These are phyloP conservation scores for Saccharomyces hybrid DNA, from an alignment of 1,139 yeast species.

Conservation along the genomic window DNA sequence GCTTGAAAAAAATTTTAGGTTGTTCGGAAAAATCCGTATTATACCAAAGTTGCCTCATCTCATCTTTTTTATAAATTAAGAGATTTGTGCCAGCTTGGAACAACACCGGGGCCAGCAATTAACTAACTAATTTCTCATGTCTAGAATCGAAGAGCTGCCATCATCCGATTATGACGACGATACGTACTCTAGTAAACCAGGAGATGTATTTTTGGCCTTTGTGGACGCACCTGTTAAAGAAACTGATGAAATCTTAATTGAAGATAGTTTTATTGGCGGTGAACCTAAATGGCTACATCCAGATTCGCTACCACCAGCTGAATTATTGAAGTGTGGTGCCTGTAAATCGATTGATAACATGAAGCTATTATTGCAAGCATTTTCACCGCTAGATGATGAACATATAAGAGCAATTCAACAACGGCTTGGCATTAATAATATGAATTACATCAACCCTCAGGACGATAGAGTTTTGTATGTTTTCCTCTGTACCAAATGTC, in stretches of 20 bases:
- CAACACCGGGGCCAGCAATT: neutral
- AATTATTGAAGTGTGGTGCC: constrained; percentile 50
- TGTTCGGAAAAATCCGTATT: neutral
- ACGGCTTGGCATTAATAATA: constrained; percentile 9
- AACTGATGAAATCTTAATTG: constrained; percentile 47
- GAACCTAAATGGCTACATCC: constrained; percentile 55
- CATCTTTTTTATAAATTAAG: neutral
- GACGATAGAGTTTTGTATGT: constrained; percentile 80
- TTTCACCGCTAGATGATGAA: constrained; percentile 56
- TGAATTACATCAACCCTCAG: constrained; percentile 36
- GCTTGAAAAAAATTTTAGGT: neutral
- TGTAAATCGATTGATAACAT: constrained; percentile 47
- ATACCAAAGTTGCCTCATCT: neutral
- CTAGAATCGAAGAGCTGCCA: constrained; percentile 12
- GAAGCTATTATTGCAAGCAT: constrained; percentile 71
- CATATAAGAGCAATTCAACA: constrained; percentile 21
- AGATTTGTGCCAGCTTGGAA: neutral
- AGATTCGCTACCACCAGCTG: constrained; percentile 47
- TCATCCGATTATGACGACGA: constrained; percentile 27
- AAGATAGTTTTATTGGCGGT: constrained; percentile 79
- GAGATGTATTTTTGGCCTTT: constrained; percentile 48
- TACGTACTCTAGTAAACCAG: constrained; percentile 15
- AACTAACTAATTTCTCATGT: constrained; percentile 1
- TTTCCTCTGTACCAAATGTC: constrained; percentile 70
- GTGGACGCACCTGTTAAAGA: constrained; percentile 44